Base-by-base conservation (phyloP, 495 filamentous ascomycete species). In the Aspergillus cavernicola region DNA sequence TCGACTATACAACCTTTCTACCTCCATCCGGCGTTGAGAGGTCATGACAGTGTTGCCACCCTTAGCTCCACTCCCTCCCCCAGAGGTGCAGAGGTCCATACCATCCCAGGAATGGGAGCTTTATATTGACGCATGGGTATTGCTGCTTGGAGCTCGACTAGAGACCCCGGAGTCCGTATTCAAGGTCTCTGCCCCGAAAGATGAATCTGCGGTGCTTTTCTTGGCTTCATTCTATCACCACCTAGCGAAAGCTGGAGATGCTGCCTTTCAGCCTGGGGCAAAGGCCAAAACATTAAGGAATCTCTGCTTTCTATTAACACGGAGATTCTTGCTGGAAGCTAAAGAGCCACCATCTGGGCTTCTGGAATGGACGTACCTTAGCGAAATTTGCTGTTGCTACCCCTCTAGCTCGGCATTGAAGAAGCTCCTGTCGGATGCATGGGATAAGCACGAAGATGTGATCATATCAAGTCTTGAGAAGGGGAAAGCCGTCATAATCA, bases 71-170 rank as follows among this genome's bases (percentile, higher is more conserved):
- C 88, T 91, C 56, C 91, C 90, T 19, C 77, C 84, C 37, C 70
- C 79, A n/a, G 70, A 72, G 47, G 81, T 90, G 70, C 81, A 85
- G 57, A 78, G 80, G 26, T 78, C 77, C 50, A 76, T 95, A 28
- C 70, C 77, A 8, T 78, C 83, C 1, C 70, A 79, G 26, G 89
- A 95, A 67, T 95, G 90, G 90, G 80, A 85, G 49, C 74, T 79
- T 29, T 92, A 86, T 65, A 66, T 93, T 15, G 83, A 89, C 63
- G 85, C 88, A 36, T 95, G 90, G 90, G 67, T 85, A 16, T 62
- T 80, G 8, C 71, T 95, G 3, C 64, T 83, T 20, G 76, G 82
- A 23, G 74, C 80, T 38, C 80, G 89, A 56, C 66, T 95, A 8
- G 80, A 78, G 26, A 57, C 85, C 2, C 64, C 83, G 3, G 69